Evolutionary conservation across 2,329 filamentous ascomycete genomes (phyloP).

Genomic region (Piedraia hortae): DNA sequence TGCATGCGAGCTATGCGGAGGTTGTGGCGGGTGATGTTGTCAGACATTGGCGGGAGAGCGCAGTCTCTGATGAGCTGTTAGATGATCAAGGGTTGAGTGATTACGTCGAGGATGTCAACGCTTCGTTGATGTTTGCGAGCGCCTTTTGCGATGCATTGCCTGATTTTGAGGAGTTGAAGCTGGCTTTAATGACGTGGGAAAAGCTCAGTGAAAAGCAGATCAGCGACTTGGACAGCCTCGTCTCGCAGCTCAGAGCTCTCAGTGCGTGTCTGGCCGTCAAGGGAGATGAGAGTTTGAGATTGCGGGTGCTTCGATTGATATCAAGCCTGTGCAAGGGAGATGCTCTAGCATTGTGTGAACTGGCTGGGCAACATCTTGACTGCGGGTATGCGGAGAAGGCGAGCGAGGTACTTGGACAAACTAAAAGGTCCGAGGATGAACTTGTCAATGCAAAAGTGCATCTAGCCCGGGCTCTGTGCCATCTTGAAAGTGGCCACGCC

Average conservation of each 20-base stretch:
- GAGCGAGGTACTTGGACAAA: constrained; percentile 26
- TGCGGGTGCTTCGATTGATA: constrained; percentile 4
- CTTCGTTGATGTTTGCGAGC: constrained; percentile 15
- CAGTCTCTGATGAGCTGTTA: too few relatives aligned
- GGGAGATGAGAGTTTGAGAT: constrained; percentile 19
- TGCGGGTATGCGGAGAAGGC: constrained; percentile 34
- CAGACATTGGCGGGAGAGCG: too few relatives aligned
- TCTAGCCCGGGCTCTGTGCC: constrained; percentile 5
- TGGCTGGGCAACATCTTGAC: constrained; percentile 28
- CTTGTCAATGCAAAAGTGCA: constrained; percentile 23
- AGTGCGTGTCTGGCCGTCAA: constrained; percentile 30
- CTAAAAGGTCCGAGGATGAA: too few relatives aligned
- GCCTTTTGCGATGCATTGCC: constrained; percentile 15
- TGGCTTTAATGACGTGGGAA: constrained; percentile 15
- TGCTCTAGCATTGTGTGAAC: constrained; percentile 4
- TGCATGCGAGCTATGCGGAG: constrained; percentile 6
- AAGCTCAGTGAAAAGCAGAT: constrained; percentile 15
- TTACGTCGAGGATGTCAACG: constrained; percentile 13
- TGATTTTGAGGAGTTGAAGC: constrained; percentile 7
- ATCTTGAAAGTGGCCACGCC: constrained; percentile 5
- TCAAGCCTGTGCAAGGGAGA: constrained; percentile 1
- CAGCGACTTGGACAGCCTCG: constrained; percentile 21
- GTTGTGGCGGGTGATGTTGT: too few relatives aligned
- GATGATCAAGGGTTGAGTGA: constrained; percentile 12
- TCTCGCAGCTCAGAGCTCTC: constrained; percentile 24